These are phyloP conservation scores for Artemisia argyi DNA, from an alignment of 129 eudicot species.

Conservation along the genomic window DNA sequence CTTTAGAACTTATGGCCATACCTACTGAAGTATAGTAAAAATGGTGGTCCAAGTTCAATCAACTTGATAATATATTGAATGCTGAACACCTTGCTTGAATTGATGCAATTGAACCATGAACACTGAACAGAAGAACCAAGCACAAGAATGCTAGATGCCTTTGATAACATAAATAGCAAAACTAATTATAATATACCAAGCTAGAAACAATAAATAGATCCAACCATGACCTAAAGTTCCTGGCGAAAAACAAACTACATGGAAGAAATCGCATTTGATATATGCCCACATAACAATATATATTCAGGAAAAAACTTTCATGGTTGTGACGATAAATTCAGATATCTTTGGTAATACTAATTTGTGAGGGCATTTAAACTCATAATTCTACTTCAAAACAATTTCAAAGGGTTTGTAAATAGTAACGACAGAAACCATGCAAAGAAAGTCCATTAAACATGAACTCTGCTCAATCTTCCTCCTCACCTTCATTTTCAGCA, in stretches of 20 bases:
- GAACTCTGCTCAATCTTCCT: conserved; percentile 23
- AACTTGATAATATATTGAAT: too few relatives aligned
- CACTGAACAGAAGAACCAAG: too few relatives aligned
- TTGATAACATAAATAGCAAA: background rate
- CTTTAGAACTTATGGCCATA: too few relatives aligned
- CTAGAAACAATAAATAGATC: background rate
- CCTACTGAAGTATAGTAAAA: too few relatives aligned
- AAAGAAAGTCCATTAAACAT: conserved; percentile 4
- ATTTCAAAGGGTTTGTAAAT: background rate
- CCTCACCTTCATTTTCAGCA: conserved; percentile 45
- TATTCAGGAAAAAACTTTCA: background rate
- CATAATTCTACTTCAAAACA: background rate
- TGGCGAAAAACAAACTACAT: background rate
- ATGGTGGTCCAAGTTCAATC: too few relatives aligned
- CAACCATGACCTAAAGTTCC: background rate
- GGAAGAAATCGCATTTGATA: too few relatives aligned
- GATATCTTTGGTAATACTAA: conserved; percentile 8
- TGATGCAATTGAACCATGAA: too few relatives aligned
- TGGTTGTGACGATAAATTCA: background rate
- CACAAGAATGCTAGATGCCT: background rate
- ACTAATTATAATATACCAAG: background rate
- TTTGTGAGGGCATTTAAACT: background rate
- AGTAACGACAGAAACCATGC: background rate
- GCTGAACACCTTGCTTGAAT: too few relatives aligned
- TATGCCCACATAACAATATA: too few relatives aligned